A percentile compares a stretch with the other conserved stretches of the same genome.
These are phyloP conservation scores for Heterobasidion parviporum DNA, from an alignment of 1,284 basidiomycete species.

Conservation along the genomic window DNA sequence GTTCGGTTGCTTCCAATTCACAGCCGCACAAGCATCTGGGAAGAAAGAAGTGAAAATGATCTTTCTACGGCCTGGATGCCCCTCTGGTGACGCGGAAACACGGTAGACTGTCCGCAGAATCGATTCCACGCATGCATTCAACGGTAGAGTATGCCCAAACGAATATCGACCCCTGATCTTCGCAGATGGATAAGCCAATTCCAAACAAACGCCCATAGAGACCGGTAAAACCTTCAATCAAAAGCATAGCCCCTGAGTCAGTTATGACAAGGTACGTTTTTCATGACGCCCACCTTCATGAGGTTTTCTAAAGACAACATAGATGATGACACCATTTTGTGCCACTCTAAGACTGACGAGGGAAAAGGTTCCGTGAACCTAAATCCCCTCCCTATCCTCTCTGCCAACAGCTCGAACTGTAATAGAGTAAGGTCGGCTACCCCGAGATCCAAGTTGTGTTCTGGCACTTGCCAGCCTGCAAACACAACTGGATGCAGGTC, in stretches of 20 bases:
- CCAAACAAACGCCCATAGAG: constrained; percentile 71
- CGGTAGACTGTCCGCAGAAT: constrained; percentile 79
- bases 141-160: constrained; percentile 47
- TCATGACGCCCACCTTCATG: constrained; percentile 44
- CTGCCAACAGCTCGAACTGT: constrained; percentile 72
- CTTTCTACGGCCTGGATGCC: constrained; percentile 50
- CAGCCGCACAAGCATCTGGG: constrained; percentile 77
- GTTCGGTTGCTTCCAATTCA: constrained; percentile 99
- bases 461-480: constrained; percentile 65
- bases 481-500: constrained; percentile 86
- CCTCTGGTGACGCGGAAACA: constrained; percentile 43
- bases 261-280: neutral
- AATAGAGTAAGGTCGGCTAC: constrained; percentile 77
- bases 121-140: constrained; percentile 78
- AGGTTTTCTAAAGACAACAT: constrained; percentile 70
- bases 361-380: constrained; percentile 19
- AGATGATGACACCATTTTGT: constrained; percentile 36
- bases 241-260: constrained; percentile 6
- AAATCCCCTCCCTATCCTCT: constrained; percentile 36
- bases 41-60: constrained; percentile 86
- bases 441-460: constrained; percentile 67
- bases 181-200: constrained; percentile 64
- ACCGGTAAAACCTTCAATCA: constrained; percentile 56
- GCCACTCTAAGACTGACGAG: constrained; percentile 48
- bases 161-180: constrained; percentile 32